Evolutionary conservation across 805 yeast species (phyloP), one percentile per base, ranked within the genome.

Genomic region (Myxozyma udenii): DNA sequence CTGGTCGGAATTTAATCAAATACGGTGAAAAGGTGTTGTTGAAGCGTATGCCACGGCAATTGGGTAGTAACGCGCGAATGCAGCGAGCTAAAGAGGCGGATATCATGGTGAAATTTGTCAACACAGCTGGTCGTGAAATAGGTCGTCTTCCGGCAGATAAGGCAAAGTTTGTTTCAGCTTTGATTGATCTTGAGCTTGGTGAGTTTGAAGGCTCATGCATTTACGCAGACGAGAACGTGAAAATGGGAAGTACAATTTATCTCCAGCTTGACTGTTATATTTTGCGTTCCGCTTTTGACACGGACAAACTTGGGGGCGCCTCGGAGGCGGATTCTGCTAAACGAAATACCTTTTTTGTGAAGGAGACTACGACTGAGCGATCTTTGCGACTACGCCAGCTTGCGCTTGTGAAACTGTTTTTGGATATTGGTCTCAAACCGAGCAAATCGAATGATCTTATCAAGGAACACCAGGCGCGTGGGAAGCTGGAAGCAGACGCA

Each of bases 241-340:
- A 85, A 7, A 78, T 82, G 1, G 98, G 97, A 2, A 95, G 88
- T 62, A 74, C 84, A 1, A 83, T 90, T 62, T 73, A 79, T 21
- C 71, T 88, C 0, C 87, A 83, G 61, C 68, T 87, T 3, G 86
- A 87, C 61, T 79, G 88, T 52, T 86, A 66, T 63, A 64, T 90
- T 57, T 28, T 44, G 50, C 51, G 47, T n/a, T 7, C 28, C 21
- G 55, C 61, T 11, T 53, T 53, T 25, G 48, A 32, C 32, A 4
- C 16, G n/a, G 7, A 16, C n/a, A 22, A 4, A 4, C 6, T 3
- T 14, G 6, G n/a, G 23, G 21, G 22, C 12, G 4, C 33, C 11
- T 18, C 6, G 4, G 41, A 38, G 26, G n/a, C 3, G 24, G 22
- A 25, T 9, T 12, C 50, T 4, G 6, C 28, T 18, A 41, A 16